A percentile compares a stretch with the other conserved stretches of the same genome.
Evolutionary conservation across 73 alveolate species (phyloP).

Genomic region (Urostyla sp.): DNA sequence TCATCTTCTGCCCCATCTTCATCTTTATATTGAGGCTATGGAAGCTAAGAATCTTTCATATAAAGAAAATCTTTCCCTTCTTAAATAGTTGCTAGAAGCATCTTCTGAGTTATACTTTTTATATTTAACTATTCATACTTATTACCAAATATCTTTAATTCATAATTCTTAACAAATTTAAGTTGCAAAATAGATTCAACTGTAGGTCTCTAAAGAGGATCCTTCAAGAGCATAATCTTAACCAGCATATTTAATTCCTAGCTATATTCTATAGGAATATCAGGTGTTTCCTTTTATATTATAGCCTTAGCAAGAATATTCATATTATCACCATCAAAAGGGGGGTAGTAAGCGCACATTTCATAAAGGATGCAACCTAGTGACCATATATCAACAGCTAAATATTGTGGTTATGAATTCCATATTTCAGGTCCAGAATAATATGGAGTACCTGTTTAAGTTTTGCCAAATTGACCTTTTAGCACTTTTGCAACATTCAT

Average conservation of each 20-base stretch:
- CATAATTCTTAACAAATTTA: neutral
- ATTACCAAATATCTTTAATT: neutral
- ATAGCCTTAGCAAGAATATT: neutral
- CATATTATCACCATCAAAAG: conserved; percentile 55
- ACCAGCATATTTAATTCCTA: neutral
- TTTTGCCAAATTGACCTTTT: conserved; percentile 62
- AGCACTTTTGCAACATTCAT: conserved; percentile 81
- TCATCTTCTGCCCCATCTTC: too few species aligned
- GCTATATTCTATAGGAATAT: conserved; percentile 26
- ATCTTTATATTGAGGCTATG: neutral
- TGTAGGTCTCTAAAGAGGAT: conserved; percentile 15
- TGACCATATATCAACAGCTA: conserved; percentile 51
- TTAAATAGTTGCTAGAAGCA: neutral
- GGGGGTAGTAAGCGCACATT: conserved; percentile 34
- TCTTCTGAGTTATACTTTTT: neutral
- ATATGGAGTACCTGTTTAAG: conserved; percentile 87
- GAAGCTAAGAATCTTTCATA: neutral
- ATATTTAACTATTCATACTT: neutral
- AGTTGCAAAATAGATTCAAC: neutral
- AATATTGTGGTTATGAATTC: conserved; percentile 36
- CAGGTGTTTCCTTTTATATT: neutral
- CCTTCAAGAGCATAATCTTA: neutral
- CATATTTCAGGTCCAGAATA: conserved; percentile 77
- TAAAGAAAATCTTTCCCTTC: neutral
- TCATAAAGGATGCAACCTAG: conserved; percentile 49